Conservation (phyloP, 202 grass and related monocot genomes). For the Dendrocalamus latiflorus region DNA sequence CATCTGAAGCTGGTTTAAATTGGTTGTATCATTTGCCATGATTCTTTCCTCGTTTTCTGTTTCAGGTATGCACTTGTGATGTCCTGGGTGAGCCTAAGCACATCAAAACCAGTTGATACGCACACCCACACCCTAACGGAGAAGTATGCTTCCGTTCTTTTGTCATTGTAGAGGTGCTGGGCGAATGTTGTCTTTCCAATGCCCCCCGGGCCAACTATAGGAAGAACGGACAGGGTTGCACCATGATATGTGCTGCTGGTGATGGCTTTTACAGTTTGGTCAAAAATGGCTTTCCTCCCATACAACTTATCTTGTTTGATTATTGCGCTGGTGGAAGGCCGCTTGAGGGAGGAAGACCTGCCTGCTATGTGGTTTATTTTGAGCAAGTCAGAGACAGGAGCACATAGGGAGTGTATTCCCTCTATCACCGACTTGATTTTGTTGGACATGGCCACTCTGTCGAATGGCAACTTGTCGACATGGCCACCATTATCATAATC, state of each 20-base stretch:
- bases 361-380: neutral
- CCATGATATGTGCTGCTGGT: neutral
- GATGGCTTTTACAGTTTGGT: neutral
- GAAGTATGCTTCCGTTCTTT: too few relatives aligned
- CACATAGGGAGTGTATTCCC: neutral
- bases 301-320: neutral
- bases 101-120: slow-evolving; percentile 32
- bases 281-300: neutral
- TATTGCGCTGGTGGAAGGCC: neutral
- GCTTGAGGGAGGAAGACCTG: fast-evolving
- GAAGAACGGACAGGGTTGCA: neutral
- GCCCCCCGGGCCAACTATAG: slow-evolving; percentile 3
- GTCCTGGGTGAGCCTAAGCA: neutral
- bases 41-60: too few relatives aligned
- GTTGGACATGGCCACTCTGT: too few relatives aligned
- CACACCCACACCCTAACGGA: neutral
- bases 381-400: neutral
- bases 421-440: neutral
- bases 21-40: too few relatives aligned
- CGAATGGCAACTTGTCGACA: slow-evolving; percentile 24
- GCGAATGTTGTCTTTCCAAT: slow-evolving; percentile 34
- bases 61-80: too few relatives aligned
- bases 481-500: too few relatives aligned
- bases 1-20: too few relatives aligned
- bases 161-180: slow-evolving; percentile 4